Conservation (phyloP, 345 rosid species). For the Geranium brycei region DNA sequence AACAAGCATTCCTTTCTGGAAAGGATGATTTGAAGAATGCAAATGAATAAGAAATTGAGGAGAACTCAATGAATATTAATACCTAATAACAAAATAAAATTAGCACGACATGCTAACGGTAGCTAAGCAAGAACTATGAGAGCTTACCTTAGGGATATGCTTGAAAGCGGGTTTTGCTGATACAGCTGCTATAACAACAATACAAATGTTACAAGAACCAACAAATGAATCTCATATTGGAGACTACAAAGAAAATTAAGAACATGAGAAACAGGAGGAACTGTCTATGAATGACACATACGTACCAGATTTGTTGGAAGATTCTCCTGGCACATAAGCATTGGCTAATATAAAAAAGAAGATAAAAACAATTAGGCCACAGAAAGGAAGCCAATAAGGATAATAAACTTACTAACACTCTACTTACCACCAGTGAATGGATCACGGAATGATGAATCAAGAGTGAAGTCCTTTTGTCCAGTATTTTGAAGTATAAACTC, state of each 20-base stretch:
- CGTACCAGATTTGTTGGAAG: slow-evolving; percentile 63
- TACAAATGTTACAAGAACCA: background rate
- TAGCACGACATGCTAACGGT: background rate
- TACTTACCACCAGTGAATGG: slow-evolving; percentile 83
- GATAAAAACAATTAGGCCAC: slow-evolving; percentile 8
- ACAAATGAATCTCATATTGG: background rate
- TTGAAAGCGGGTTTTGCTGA: slow-evolving; percentile 52
- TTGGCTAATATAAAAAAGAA: slow-evolving; percentile 43
- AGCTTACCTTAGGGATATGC: slow-evolving; percentile 84
- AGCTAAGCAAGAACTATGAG: slow-evolving; percentile 1
- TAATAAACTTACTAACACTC: background rate
- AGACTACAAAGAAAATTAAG: too few relatives aligned
- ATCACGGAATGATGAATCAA: slow-evolving; percentile 81
- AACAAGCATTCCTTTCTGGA: slow-evolving; percentile 92
- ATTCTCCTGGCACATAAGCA: slow-evolving; percentile 84
- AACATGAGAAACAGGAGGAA: background rate
- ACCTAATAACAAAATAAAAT: too few relatives aligned
- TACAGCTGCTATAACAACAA: slow-evolving; percentile 35
- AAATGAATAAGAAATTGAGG: slow-evolving; percentile 6
- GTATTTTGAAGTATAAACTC: slow-evolving; percentile 87
- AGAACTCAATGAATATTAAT: too few relatives aligned
- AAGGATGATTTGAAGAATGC: slow-evolving; percentile 10
- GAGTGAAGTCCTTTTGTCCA: slow-evolving; percentile 58
- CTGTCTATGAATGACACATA: slow-evolving; percentile 6
- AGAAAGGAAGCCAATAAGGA: slow-evolving; percentile 1